Percentiles rank a stretch among this genome's conserved stretches.
Conservation (phyloP, 345 rosid genomes). For the Fremontodendron californicum region DNA sequence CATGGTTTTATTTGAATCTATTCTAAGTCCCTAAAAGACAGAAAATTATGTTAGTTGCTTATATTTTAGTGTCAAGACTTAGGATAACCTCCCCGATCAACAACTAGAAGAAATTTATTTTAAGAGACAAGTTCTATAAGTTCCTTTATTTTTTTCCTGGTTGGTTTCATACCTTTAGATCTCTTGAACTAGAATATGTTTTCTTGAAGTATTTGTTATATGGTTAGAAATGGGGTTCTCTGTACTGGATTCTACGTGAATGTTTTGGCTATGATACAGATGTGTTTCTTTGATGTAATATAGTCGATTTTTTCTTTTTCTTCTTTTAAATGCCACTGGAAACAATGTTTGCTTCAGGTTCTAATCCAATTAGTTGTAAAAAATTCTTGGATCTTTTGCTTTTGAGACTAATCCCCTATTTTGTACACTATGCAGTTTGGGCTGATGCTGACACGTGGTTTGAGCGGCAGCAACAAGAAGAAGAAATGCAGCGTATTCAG, state of each 20-base stretch:
- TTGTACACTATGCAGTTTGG: conserved; percentile 64
- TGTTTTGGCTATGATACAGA: neutral
- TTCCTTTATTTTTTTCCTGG: neutral
- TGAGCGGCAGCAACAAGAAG: conserved; percentile 89
- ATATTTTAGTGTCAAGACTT: neutral
- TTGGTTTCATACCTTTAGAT: neutral
- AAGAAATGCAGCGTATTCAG: conserved; percentile 73
- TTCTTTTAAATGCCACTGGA: neutral
- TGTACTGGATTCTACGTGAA: neutral
- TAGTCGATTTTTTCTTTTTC: neutral
- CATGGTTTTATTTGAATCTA: neutral
- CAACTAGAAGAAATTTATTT: neutral
- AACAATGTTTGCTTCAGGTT: neutral
- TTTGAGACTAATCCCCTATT: neutral
- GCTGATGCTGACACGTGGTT: conserved; percentile 99
- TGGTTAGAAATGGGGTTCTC: neutral
- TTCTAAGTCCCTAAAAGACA: neutral
- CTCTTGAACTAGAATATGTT: neutral
- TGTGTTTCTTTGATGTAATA: neutral
- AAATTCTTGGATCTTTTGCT: neutral
- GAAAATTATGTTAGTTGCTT: neutral
- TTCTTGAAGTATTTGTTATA: neutral
- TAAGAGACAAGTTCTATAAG: neutral
- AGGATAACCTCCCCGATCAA: neutral
- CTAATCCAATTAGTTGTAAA: neutral